A percentile compares a stretch with the other conserved stretches of the same genome.
Conservation (phyloP, 2,329 filamentous ascomycete genomes). For the Phoma sp. region DNA sequence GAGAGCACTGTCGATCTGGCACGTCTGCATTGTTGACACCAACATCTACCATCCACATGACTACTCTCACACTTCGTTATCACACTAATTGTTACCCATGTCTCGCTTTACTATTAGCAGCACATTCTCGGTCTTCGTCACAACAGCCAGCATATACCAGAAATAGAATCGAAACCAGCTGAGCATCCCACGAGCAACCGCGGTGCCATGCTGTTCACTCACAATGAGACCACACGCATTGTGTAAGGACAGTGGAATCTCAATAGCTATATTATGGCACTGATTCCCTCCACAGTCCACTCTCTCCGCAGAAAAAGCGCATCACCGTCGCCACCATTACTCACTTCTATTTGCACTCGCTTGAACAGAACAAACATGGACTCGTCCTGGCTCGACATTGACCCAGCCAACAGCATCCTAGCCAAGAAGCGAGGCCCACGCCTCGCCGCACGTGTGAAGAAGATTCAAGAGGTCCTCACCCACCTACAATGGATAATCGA, state of each 20-base stretch:
- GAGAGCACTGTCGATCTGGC: no score
- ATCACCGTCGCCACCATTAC: not conserved
- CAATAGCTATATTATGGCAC: not conserved
- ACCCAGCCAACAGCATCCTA: not conserved
- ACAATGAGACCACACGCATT: not conserved
- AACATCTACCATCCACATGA: not conserved
- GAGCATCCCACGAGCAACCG: not conserved
- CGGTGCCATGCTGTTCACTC: not conserved
- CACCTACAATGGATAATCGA: not conserved
- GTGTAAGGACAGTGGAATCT: not conserved
- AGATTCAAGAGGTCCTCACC: not conserved
- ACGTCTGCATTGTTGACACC: not conserved
- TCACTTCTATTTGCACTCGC: not conserved
- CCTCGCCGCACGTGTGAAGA: not conserved
- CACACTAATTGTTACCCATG: not conserved
- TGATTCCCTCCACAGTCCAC: not conserved
- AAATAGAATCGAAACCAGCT: not conserved
- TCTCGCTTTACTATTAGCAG: not conserved
- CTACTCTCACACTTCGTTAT: not conserved
- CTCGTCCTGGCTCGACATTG: not conserved
- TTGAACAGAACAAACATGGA: not conserved
- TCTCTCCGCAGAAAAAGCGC: not conserved
- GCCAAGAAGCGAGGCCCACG: not conserved
- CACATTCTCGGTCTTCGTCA: not conserved
- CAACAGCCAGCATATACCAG: not conserved